Conservation (phyloP, 2,329 filamentous ascomycete genomes). For the Aspergillus japonicus region DNA sequence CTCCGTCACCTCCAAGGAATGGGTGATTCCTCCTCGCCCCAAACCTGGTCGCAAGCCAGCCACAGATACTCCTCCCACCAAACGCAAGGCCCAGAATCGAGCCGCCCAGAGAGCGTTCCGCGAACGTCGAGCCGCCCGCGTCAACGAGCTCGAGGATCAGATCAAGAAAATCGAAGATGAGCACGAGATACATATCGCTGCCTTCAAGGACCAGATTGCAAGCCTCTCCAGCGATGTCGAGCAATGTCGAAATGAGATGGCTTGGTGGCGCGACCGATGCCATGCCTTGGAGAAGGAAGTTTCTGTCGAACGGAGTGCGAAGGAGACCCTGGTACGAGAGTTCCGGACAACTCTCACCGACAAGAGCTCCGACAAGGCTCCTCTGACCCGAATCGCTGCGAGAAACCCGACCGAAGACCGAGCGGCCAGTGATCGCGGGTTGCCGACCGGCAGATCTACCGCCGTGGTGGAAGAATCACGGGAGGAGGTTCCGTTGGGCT, state of each 20-base stretch:
- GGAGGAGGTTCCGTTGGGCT: constrained; percentile 54
- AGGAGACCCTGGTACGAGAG: constrained; percentile 45
- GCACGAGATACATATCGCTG: constrained; percentile 45
- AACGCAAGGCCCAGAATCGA: constrained; percentile 91
- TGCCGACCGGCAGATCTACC: neutral
- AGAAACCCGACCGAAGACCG: constrained; percentile 3
- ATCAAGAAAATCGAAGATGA: constrained; percentile 50
- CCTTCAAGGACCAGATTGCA: constrained; percentile 56
- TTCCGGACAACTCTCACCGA: constrained; percentile 35
- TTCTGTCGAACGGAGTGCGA: constrained; percentile 43
- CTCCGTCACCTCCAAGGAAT: constrained; percentile 76
- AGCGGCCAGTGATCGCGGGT: constrained; percentile 9
- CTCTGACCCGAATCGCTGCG: constrained; percentile 27
- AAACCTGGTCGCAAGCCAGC: constrained; percentile 93
- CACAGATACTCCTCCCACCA: constrained; percentile 87
- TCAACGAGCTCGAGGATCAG: constrained; percentile 64
- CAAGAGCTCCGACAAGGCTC: constrained; percentile 39
- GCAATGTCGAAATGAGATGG: constrained; percentile 56
- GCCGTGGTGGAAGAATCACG: constrained; percentile 18
- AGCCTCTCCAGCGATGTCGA: constrained; percentile 65
- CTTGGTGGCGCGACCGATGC: constrained; percentile 54
- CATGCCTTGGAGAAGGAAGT: constrained; percentile 63
- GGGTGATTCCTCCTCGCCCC: constrained; percentile 78
- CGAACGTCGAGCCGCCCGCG: constrained; percentile 79
- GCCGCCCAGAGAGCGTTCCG: constrained; percentile 88